These are phyloP conservation scores for Rhynchospora tenuis DNA, from an alignment of 176 grass and related monocot species.

Conservation along the genomic window DNA sequence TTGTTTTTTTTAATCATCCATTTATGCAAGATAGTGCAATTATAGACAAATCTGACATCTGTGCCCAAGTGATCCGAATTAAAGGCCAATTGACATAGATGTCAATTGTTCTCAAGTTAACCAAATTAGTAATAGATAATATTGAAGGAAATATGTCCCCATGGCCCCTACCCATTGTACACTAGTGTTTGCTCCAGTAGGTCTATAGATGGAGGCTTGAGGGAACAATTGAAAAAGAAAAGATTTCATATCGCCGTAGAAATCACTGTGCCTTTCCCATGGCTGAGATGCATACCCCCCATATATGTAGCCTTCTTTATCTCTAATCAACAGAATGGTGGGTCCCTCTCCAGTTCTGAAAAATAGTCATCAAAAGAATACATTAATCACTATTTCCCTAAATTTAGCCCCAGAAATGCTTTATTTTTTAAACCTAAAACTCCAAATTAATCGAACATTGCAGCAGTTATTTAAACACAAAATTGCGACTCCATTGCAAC, in stretches of 20 bases:
- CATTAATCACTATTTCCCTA: background rate
- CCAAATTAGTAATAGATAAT: background rate
- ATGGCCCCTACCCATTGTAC: slow-evolving; percentile 56
- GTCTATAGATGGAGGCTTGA: slow-evolving; percentile 67
- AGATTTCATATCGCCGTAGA: slow-evolving; percentile 94
- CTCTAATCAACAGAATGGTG: slow-evolving; percentile 80
- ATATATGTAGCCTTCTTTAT: slow-evolving; percentile 69
- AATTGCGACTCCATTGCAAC: background rate
- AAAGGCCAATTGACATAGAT: background rate
- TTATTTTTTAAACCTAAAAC: background rate
- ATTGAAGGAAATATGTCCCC: background rate
- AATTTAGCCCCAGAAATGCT: background rate
- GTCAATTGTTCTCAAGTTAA: background rate
- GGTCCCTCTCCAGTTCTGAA: slow-evolving; percentile 58
- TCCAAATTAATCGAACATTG: background rate
- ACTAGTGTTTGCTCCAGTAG: slow-evolving; percentile 82
- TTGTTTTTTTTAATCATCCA: background rate
- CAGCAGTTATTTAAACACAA: background rate
- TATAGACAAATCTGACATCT: too few species aligned
- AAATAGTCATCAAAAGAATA: slow-evolving; percentile 2
- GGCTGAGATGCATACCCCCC: slow-evolving; percentile 87
- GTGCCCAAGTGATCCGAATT: background rate
- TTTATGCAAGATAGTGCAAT: background rate
- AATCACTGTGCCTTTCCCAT: slow-evolving; percentile 88
- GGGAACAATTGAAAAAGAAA: slow-evolving; percentile 89